Percentiles rank a stretch among this genome's conserved stretches.
Conservation (phyloP, 2,329 filamentous ascomycete species). For the Aurifilum marmelostoma region DNA sequence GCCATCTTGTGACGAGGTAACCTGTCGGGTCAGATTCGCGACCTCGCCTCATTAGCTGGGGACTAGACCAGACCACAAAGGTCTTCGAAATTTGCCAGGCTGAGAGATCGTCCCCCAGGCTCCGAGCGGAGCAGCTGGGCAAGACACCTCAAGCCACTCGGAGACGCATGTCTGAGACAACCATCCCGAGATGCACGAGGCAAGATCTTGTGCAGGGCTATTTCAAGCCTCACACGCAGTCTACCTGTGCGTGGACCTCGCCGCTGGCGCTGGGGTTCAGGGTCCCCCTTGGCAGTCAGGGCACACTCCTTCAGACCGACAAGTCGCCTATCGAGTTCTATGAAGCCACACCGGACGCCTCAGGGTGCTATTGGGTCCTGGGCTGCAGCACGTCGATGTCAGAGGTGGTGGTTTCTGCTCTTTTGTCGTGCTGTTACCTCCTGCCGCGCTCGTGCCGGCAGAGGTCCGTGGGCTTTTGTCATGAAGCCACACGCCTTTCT, state of each 20-base stretch:
- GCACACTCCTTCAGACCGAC: constrained; percentile 12
- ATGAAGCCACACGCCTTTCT: background rate
- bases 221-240: constrained; percentile 12
- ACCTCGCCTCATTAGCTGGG: background rate
- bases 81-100: background rate
- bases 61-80: background rate
- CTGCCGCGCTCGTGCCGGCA: constrained; percentile 4
- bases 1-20: background rate
- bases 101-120: background rate
- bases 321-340: constrained; percentile 13
- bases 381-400: constrained; percentile 19
- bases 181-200: constrained; percentile 16
- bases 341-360: constrained; percentile 22
- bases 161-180: constrained; percentile 23
- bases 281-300: constrained; percentile 6
- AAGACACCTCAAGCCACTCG: constrained; percentile 28
- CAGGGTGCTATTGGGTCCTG: constrained; percentile 15
- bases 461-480: constrained; percentile 2
- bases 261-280: constrained; percentile 6
- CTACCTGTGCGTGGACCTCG: background rate
- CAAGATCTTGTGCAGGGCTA: constrained; percentile 13
- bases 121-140: background rate
- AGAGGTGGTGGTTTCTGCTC: constrained; percentile 19
- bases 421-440: background rate
- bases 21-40: background rate